Conservation (phyloP, 1,284 basidiomycete genomes). For the Mycocalia duriaeana region DNA sequence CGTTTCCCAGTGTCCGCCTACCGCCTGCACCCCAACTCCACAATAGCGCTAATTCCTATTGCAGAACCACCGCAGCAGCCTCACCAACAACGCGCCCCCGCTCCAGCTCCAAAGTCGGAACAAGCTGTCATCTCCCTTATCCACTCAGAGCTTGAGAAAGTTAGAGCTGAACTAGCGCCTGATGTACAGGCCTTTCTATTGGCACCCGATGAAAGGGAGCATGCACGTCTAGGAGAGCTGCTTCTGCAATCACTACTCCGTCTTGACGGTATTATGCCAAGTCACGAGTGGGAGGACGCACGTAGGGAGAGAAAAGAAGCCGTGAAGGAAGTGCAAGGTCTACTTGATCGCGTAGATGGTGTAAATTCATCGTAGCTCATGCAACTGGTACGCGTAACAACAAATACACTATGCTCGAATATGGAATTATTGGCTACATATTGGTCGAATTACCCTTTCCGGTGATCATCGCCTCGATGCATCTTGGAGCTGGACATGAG, state of each 20-base stretch:
- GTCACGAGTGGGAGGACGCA: slow-evolving; percentile 68
- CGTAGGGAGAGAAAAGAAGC: slow-evolving; percentile 70
- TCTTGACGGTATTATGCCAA: slow-evolving; percentile 66
- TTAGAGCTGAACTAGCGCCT: slow-evolving; percentile 49
- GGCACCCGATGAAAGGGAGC: slow-evolving; percentile 38
- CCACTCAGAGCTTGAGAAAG: slow-evolving; percentile 50
- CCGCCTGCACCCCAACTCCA: slow-evolving; percentile 53
- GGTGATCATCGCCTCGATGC: too few relatives aligned
- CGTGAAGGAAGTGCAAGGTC: slow-evolving; percentile 48
- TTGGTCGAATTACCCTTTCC: too few relatives aligned
- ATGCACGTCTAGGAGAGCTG: slow-evolving; percentile 61
- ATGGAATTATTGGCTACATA: too few relatives aligned
- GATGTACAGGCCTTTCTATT: slow-evolving; percentile 52
- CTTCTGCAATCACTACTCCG: slow-evolving; percentile 74
- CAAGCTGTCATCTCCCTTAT: slow-evolving; percentile 51
- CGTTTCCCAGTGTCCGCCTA: slow-evolving; percentile 54
- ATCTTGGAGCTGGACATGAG: too few relatives aligned
- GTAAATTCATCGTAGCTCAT: too few relatives aligned
- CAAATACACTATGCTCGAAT: too few relatives aligned
- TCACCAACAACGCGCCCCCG: slow-evolving; percentile 13
- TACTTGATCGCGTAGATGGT: slow-evolving; percentile 37
- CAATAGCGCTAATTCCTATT: slow-evolving; percentile 55
- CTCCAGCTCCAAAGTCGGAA: slow-evolving; percentile 39
- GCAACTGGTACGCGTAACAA: too few relatives aligned
- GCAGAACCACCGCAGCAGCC: slow-evolving; percentile 20